Evolutionary conservation across 176 grass and related monocot species (phyloP), one percentile per base, ranked within the genome.

Genomic region (Hyparrhenia diplandra): DNA sequence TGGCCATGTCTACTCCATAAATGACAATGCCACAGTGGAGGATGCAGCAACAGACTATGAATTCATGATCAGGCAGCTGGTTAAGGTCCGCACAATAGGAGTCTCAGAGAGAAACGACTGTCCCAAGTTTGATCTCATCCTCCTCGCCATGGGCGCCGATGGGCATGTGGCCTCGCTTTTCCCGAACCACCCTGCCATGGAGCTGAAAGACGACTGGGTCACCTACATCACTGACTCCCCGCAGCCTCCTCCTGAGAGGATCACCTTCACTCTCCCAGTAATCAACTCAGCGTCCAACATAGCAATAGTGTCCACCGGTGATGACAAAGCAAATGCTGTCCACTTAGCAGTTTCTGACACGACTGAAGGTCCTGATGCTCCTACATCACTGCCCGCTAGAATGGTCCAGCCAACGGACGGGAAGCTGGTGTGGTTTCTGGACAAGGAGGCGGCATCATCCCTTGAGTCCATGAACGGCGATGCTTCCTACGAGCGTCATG

Each of bases 241-340:
- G 4, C 77, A 43, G 73, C 82, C 89, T 27, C 94, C 94, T 30
- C 94, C 94, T 1, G 91, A 97, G 82, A 85, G 94, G 72, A 97
- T 97, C 80, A 97, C 94, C 79, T 94, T 97, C 79, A 97, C 94
- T 13, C 85, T 97, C 32, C 89, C 89, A 2, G 94, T 97, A 3
- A 97, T 97, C 79, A 97, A 97, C 89, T 97, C 91, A 2, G 94
- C 91, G 21, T 94, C 91, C 8, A 97, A 94, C 73, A 87, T 97
- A 25, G 91, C 67, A 27, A 86, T 97, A 52, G 68, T 97, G 17
- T 85, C 76, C 67, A 84, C 87, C 0, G 94, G 91, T 2, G 82
- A 79, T 4, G 87, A 94, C 73, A 97, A 88, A 66, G 80, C 85
- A 6, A 71, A 55, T 17, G 87, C 82, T 0, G 63, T 90, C 63